Base-by-base conservation (phyloP, 331 rosid species). In the Saraca asoca region DNA sequence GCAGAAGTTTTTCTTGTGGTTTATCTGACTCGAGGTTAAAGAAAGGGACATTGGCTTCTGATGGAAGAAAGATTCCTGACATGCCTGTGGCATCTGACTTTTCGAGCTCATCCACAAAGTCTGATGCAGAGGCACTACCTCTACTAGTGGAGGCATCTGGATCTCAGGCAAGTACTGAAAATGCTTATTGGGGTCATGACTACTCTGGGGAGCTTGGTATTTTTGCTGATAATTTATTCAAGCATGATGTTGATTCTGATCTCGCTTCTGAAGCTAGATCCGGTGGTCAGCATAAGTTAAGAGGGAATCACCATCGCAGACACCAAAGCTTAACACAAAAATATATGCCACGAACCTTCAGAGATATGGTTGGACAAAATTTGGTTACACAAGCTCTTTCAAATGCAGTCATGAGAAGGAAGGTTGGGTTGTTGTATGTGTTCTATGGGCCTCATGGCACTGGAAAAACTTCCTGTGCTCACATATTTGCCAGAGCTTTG, bases 361-460 rank as follows among this genome's bases (percentile, higher is more conserved):
- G 91, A 79, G 95, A 88, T 79, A 78, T 94, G 54, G 91, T 94
- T 75, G 99, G 99, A 58, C 99, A 90, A 80, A 86, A 79, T 85
- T 81, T 94, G 80, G 99, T 86, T 50, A 86, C 86, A 42, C 97
- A 94, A 80, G 99, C 96, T 73, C 99, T 94, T 73, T 86, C 96
- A 17, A 94, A 90, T 74, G 97, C 99, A 43, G 97, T 86, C 58
- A 58, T 61, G 29, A 88, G 12, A 70, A 89, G 85, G 83, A 94
- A 86, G 73, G 87, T 94, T 72, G 99, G 99, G 15, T 64, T 94
- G 76, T 72, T 94, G 20, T 94, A 94, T 71, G 96, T 90, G 69
- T 94, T 94, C 83, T 85, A 90, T 64, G 99, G 99, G 64, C 97
- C 99, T 58, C 99, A 88, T 73, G 99, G 99, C 56, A 94, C 97